phyloP scores from a whole-genome alignment of 75 land plant genomes.

The Adiantum capillusveneris region DNA sequence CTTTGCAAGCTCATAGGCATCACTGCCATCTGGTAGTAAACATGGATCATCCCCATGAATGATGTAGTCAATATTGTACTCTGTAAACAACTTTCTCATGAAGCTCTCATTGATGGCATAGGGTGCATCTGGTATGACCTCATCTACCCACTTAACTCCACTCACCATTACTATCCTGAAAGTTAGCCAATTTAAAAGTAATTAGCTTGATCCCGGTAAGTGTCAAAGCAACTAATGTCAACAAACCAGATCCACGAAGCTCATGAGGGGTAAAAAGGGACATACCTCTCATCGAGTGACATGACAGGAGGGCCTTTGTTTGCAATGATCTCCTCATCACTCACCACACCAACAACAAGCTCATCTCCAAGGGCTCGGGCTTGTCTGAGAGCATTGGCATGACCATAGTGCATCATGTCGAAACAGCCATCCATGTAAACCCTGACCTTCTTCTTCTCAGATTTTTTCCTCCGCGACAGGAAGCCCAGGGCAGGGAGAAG shows the following conservation, averaged over 20 bases:
- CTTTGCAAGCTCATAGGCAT: conserved; percentile 93
- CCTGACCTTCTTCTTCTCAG: conserved; percentile 67
- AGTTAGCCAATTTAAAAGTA: background rate
- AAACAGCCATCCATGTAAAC: conserved; percentile 99
- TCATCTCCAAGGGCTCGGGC: conserved; percentile 92
- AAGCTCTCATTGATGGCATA: conserved; percentile 86
- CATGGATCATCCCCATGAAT: conserved; percentile 98
- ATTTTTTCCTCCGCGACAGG: conserved; percentile 14
- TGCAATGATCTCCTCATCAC: conserved; percentile 85
- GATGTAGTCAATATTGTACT: conserved; percentile 83
- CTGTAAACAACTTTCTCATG: conserved; percentile 73
- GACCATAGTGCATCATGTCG: conserved; percentile 99
- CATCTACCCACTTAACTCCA: conserved; percentile 94
- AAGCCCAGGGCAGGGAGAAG: conserved; percentile 7
- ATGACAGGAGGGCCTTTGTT: conserved; percentile 94
- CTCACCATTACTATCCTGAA: conserved; percentile 82
- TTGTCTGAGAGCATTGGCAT: conserved; percentile 91
- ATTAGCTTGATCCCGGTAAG: no score
- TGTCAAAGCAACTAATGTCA: no score
- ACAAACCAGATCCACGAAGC: background rate
- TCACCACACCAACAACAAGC: conserved; percentile 83
- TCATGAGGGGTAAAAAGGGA: background rate
- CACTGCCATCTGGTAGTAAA: conserved; percentile 88
- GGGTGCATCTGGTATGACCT: conserved; percentile 82
- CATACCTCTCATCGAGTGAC: conserved; percentile 75